Evolutionary conservation across 306 rosid species (phyloP), one percentile per base, ranked within the genome.

Genomic region (Clitoria ternatea): DNA sequence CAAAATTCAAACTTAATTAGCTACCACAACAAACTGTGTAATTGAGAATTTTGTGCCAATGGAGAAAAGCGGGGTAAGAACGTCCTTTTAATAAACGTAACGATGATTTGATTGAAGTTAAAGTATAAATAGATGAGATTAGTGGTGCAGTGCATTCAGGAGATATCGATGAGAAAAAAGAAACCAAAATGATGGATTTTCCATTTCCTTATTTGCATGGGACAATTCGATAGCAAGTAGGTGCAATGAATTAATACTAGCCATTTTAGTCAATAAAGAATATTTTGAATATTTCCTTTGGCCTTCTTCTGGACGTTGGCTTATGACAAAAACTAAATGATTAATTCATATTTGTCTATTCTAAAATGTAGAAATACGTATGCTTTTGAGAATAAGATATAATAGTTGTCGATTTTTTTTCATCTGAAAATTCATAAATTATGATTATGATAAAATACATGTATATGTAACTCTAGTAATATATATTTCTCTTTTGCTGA

Each of bases 201-300:
- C n/a, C n/a, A 29, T 42, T 69, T 52, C 70, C 43, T 40, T 70
- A 29, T 26, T 48, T 69, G 37, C 29, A 70, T 69, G 72, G 42
- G 64, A 10, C 73, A 74, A 52, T 40, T 23, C 44, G 15, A 35
- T 55, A 6, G 52, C 62, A 67, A 32, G 62, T 57, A 22, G 54
- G 62, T 75, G 50, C 15, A 14, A 44, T 66, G 44, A 44, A 43
- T 66, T 56, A 66, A 57, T 23, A 55, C 8, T 7, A 30, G 42
- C 68, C 67, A 75, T 14, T 55, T 66, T 55, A 23, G 68, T 54
- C n/a, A 43, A 75, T 54, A 18, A 63, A n/a, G 1, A 14, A 13
- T 56, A 1, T n/a, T 10, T 30, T 30, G 0, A 10, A 8, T 48
- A 0, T 6, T 53, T 26, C 32, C 29, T 59, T 59, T 9, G 4